Conservation (phyloP, 2,329 filamentous ascomycete genomes). For the Diaporthe vexans region DNA sequence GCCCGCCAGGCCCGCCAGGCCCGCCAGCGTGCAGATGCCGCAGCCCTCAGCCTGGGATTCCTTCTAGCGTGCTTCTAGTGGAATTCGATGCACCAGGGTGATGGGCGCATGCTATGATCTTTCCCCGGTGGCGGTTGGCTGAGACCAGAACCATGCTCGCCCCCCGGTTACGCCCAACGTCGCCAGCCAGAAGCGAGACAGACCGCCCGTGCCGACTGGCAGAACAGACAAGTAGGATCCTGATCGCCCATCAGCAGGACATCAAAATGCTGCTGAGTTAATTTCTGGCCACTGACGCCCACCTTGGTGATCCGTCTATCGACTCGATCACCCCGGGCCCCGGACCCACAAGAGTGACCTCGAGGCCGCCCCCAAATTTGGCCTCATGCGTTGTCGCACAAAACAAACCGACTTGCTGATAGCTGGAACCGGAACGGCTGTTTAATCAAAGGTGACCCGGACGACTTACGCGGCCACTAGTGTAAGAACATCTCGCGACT, state of each 20-base stretch:
- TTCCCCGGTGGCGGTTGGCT: neutral
- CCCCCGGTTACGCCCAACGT: neutral
- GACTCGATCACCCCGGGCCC: neutral
- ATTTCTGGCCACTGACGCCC: constrained; percentile 1
- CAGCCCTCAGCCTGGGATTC: neutral
- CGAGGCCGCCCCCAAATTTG: constrained; percentile 9
- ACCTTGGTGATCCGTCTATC: neutral
- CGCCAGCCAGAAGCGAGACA: neutral
- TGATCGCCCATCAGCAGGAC: neutral
- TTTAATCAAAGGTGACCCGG: neutral
- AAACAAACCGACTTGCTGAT: neutral
- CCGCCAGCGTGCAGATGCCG: neutral
- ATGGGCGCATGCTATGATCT: neutral
- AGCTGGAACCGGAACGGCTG: neutral
- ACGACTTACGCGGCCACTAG: neutral
- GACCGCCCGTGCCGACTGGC: constrained; percentile 2
- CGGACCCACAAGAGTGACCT: neutral
- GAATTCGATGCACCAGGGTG: neutral
- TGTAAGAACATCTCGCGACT: neutral
- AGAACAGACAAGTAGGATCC: neutral
- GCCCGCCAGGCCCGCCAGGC: too few species aligned
- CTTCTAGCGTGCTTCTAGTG: constrained; percentile 25
- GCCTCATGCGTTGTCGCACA: neutral
- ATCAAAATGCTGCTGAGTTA: neutral
- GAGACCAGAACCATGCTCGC: neutral